Conservation (phyloP, 495 filamentous ascomycete genomes). For the Echria macrotheca region DNA sequence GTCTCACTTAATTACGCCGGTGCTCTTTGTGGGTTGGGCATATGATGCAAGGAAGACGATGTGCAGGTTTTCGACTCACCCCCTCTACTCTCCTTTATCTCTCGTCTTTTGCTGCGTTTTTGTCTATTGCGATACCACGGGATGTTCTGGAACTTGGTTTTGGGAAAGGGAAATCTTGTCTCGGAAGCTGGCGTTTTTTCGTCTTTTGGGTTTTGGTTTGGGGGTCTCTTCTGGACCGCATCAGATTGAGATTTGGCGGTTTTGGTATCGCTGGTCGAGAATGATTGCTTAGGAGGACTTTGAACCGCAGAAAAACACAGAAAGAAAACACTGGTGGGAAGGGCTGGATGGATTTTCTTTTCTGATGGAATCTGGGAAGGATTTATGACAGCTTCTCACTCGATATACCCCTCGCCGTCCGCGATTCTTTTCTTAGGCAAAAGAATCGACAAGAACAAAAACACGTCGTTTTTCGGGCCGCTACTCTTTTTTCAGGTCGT, state of each 20-base stretch:
- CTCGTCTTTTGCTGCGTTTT: constrained; percentile 17
- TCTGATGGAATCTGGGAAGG: constrained; percentile 3
- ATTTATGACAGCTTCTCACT: constrained; percentile 1
- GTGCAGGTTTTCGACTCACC: constrained; percentile 17
- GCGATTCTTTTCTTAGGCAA: neutral
- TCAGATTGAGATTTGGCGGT: constrained; percentile 5
- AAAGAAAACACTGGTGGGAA: constrained; percentile 6
- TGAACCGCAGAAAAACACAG: constrained; percentile 3
- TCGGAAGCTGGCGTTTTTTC: constrained; percentile 17
- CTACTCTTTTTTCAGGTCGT: constrained; percentile 4
- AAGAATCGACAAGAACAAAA: constrained; percentile 9
- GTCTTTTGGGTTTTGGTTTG: constrained; percentile 1
- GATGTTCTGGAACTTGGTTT: constrained; percentile 23
- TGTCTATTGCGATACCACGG: constrained; percentile 20
- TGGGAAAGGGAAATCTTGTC: constrained; percentile 15
- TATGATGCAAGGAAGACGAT: constrained; percentile 17
- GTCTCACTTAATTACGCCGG: constrained; percentile 30
- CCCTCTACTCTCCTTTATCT: constrained; percentile 22
- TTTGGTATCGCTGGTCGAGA: constrained; percentile 1
- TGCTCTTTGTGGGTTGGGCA: constrained; percentile 22
- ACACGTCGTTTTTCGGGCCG: constrained; percentile 18
- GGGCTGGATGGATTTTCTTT: constrained; percentile 1
- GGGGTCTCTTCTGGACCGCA: constrained; percentile 12
- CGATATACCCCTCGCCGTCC: constrained; percentile 10
- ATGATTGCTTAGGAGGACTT: neutral